phyloP scores from a whole-genome alignment of 2,329 filamentous ascomycete species.

The Aspergillaceae sp. region DNA sequence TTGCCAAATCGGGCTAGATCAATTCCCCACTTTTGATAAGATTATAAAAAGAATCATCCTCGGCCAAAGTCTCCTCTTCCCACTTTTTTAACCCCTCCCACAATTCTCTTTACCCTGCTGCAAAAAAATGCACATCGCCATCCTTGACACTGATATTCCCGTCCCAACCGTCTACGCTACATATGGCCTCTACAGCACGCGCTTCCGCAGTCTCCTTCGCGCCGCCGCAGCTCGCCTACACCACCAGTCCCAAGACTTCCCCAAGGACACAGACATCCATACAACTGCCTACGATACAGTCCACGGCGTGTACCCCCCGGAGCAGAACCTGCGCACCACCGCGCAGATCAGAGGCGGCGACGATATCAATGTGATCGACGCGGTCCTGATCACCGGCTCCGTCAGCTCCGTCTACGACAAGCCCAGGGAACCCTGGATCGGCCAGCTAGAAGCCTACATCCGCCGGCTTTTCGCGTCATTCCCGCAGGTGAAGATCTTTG shows the following conservation, averaged over 20 bases:
- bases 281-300: slow-evolving; percentile 27
- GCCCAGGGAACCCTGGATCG: slow-evolving; percentile 21
- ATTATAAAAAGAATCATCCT: not conserved
- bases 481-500: slow-evolving; percentile 24
- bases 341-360: too few relatives aligned
- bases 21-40: not conserved
- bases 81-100: not conserved
- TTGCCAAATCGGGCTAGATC: not conserved
- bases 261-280: slow-evolving; percentile 13
- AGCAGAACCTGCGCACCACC: not conserved
- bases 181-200: slow-evolving; percentile 29
- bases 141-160: slow-evolving; percentile 30
- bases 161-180: slow-evolving; percentile 22
- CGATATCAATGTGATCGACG: slow-evolving; percentile 14
- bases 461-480: slow-evolving; percentile 17
- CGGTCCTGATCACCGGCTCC: slow-evolving; percentile 26
- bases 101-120: not conserved
- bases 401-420: slow-evolving; percentile 21
- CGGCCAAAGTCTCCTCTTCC: not conserved
- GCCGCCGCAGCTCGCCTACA: slow-evolving; percentile 19
- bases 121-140: slow-evolving; percentile 24
- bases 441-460: slow-evolving; percentile 18
- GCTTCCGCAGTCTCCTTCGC: slow-evolving; percentile 25
- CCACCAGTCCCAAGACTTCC: slow-evolving; percentile 6
- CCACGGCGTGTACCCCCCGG: slow-evolving; percentile 20